These are phyloP conservation scores for Plasmodium yoelii DNA, from an alignment of 169 alveolate species.

Conservation along the genomic window DNA sequence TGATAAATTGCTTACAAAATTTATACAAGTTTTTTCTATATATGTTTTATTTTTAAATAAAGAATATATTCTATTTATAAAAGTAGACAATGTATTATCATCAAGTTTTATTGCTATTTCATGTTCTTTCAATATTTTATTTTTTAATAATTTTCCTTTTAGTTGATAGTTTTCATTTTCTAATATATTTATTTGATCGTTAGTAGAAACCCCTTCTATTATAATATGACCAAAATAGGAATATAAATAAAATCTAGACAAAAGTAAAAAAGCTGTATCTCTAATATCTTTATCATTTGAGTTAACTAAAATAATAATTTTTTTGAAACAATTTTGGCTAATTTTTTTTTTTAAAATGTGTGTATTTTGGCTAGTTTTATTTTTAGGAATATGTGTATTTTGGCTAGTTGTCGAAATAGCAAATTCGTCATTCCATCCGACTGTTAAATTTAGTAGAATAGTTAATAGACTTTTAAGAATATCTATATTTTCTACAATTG, in stretches of 20 bases:
- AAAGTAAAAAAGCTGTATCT: constrained; percentile 11
- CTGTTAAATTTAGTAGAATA: constrained; percentile 27
- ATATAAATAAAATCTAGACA: constrained; percentile 22
- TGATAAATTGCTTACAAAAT: constrained; percentile 20
- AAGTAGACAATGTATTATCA: constrained; percentile 1
- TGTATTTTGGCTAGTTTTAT: no score
- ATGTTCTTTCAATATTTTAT: constrained; percentile 15
- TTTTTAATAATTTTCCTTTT: background rate
- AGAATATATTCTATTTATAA: no score
- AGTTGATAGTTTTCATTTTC: background rate
- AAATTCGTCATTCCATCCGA: constrained; percentile 15
- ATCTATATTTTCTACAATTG: background rate
- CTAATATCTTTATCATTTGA: constrained; percentile 14
- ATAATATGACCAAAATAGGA: constrained; percentile 1
- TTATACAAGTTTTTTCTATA: constrained; percentile 22
- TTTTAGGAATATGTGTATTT: background rate
- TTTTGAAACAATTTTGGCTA: background rate
- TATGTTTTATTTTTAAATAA: background rate
- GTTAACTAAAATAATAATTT: background rate
- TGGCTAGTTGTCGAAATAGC: no score
- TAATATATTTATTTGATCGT: background rate
- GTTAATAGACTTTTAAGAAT: constrained; percentile 14
- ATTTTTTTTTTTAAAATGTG: background rate
- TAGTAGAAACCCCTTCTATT: background rate
- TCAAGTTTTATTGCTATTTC: constrained; percentile 15